phyloP scores from a whole-genome alignment of 73 alveolate species.

The Uronychia setigera region DNA sequence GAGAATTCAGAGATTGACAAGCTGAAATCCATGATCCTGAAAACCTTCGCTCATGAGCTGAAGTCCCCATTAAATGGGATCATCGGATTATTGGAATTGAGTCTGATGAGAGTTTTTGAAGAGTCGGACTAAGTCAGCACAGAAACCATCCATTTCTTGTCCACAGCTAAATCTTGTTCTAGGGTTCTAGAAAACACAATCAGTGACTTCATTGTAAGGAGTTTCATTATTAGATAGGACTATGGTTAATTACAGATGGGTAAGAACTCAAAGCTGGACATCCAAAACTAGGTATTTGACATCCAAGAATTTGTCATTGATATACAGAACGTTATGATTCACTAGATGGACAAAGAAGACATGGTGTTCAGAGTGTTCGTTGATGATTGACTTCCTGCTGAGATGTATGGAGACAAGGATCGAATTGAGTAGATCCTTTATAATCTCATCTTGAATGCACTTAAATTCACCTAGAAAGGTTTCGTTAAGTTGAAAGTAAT shows the following conservation, averaged over 20 bases:
- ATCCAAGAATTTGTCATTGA: neutral
- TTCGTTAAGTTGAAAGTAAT: neutral
- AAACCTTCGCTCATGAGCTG: constrained; percentile 11
- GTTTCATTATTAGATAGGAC: neutral
- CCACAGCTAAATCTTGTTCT: constrained; percentile 43
- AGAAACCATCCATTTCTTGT: neutral
- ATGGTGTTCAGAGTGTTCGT: neutral
- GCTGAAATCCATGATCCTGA: constrained; percentile 2
- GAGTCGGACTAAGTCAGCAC: constrained; percentile 7
- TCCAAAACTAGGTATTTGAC: neutral
- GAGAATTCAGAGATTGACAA: constrained; percentile 7
- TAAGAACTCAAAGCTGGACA: neutral
- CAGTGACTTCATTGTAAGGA: constrained; percentile 48
- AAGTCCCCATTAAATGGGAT: constrained; percentile 17
- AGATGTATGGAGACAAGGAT: neutral
- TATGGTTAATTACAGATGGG: neutral
- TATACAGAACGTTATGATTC: neutral
- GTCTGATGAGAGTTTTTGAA: neutral
- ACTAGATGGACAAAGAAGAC: neutral
- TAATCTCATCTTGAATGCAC: neutral
- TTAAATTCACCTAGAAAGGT: constrained; percentile 4
- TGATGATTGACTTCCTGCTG: neutral
- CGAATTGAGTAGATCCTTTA: neutral
- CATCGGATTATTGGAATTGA: neutral
- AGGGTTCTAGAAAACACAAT: constrained; percentile 27